Evolutionary conservation across 306 rosid species (phyloP).

Genomic region (Senna siamea): DNA sequence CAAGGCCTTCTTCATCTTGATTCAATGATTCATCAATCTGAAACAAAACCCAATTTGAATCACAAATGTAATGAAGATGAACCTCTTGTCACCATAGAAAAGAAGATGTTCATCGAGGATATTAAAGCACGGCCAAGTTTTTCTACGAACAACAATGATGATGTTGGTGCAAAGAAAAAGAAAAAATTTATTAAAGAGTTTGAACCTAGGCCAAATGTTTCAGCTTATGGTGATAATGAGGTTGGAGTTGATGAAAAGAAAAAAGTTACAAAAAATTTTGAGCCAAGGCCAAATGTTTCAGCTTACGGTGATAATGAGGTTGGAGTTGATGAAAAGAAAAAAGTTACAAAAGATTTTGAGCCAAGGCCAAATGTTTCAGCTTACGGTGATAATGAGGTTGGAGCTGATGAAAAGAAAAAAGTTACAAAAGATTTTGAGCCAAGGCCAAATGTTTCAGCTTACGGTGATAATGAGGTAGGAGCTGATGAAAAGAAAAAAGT

Average conservation of each 20-base stretch:
- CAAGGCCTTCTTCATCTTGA: background rate
- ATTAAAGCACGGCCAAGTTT: background rate
- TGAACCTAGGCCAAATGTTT: background rate
- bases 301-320: background rate
- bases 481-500: no score
- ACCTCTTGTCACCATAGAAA: background rate
- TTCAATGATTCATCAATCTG: background rate
- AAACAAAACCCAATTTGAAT: background rate
- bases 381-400: background rate
- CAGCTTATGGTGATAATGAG: background rate
- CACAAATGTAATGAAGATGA: constrained; percentile 7
- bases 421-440: constrained; percentile 34
- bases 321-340: background rate
- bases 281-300: constrained; percentile 9
- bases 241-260: no score
- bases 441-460: background rate
- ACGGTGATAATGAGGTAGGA: background rate
- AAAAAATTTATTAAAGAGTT: no score
- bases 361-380: constrained; percentile 5
- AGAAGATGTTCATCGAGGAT: background rate
- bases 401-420: background rate
- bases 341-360: constrained; percentile 13
- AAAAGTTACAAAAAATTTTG: background rate
- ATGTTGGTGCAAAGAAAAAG: background rate
- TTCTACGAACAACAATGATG: background rate